Evolutionary conservation across 176 grass and related monocot species (phyloP), one percentile per base, ranked within the genome.

Genomic region (Musa troglodytarum): DNA sequence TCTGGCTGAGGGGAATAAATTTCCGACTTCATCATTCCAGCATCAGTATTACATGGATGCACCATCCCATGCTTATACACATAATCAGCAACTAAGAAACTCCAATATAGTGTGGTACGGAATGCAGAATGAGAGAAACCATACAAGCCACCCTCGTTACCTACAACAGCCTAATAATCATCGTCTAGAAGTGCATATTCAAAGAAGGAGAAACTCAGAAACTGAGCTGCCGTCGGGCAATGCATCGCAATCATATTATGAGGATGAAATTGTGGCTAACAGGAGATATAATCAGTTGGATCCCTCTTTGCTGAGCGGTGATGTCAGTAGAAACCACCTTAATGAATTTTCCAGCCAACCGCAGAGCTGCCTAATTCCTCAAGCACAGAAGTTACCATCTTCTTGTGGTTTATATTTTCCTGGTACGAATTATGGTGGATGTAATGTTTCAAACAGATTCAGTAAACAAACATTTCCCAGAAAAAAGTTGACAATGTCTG

Each of bases 71-170:
- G 55, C 74, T 51, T 78, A 69, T 77, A 19, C 82, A 17, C 50
- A 56, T 65, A 52, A 79, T 75, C 78, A 88, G 79, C 63, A 64
- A 17, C 59, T 73, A 78, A 66, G 77, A 57, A 58, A 62, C 51
- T 89, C 90, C 58, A 89, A 76, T 81, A 77, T 82, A 20, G 54
- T 65, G 19, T 64, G 17, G 71, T 80, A 55, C 9, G 75, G 64
- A 69, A 53, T 75, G 11, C 83, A 74, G 70, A 70, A 53, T 20
- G 80, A 82, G n/a, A 84, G 55, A 73, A 77, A 79, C 49, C 54
- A 69, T 11, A 64, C 53, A 79, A 74, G 81, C 54, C 74, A 79
- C 43, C 23, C 76, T 69, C 61, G 52, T 63, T 85, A 75, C 53
- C 69, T 80, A 70, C 83, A 82, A 79, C 43, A 76, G 71, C 73